Evolutionary conservation across 768 basidiomycete genomes (phyloP).

Genomic region (Russula dissimulans): DNA sequence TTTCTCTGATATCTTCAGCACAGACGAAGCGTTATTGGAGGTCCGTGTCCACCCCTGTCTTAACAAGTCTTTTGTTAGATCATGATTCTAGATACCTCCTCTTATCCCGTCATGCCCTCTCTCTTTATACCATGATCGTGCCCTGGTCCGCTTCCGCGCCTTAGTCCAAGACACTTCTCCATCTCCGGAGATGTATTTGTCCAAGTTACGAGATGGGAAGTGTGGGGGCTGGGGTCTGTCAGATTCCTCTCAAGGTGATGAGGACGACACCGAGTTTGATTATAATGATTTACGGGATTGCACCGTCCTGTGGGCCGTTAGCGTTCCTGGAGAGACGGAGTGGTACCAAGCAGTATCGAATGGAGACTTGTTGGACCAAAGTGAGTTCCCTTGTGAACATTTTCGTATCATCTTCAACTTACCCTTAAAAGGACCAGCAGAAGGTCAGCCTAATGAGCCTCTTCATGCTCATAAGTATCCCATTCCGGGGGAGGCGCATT

Average conservation of each 20-base stretch:
- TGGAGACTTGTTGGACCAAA: slow-evolving; percentile 19
- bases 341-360: slow-evolving; percentile 41
- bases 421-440: neutral
- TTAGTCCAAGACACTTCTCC: slow-evolving; percentile 80
- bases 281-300: slow-evolving; percentile 52
- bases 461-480: slow-evolving; percentile 57
- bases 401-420: neutral
- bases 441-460: slow-evolving; percentile 9
- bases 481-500: slow-evolving; percentile 39
- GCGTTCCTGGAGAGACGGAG: slow-evolving; percentile 54
- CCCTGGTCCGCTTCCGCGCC: slow-evolving; percentile 61
- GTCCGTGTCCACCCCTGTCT: slow-evolving; percentile 12
- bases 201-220: slow-evolving; percentile 31
- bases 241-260: slow-evolving; percentile 24
- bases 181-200: slow-evolving; percentile 65
- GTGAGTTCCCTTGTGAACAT: slow-evolving; percentile 1
- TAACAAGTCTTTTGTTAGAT: neutral
- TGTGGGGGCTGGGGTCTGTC: slow-evolving; percentile 72
- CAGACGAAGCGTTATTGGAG: slow-evolving; percentile 21
- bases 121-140: slow-evolving; percentile 38
- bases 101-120: slow-evolving; percentile 43
- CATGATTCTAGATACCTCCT: slow-evolving; percentile 42
- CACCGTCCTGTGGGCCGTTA: slow-evolving; percentile 62
- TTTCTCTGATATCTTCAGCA: slow-evolving; percentile 26
- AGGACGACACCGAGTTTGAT: slow-evolving; percentile 30